Conservation (phyloP, 2,329 filamentous ascomycete species). For the Mollisiaceae sp. region DNA sequence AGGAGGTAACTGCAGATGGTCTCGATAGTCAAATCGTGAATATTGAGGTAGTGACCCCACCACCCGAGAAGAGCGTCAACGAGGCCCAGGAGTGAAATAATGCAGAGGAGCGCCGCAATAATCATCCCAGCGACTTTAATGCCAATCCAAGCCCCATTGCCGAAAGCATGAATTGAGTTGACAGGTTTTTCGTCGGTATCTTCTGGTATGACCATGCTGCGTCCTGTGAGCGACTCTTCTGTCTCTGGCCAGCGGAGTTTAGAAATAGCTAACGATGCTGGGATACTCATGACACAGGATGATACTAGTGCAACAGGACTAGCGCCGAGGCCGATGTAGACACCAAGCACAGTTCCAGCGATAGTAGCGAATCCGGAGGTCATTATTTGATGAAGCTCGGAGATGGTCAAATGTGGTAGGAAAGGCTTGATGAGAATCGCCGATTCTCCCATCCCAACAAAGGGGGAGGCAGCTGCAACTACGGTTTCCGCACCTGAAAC, state of each 20-base stretch:
- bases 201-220: slow-evolving; percentile 74
- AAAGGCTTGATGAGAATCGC: slow-evolving; percentile 92
- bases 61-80: slow-evolving; percentile 79
- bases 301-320: slow-evolving; percentile 86
- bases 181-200: slow-evolving; percentile 76
- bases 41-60: slow-evolving; percentile 82
- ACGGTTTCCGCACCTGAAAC: slow-evolving; percentile 94
- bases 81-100: slow-evolving; percentile 77
- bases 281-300: slow-evolving; percentile 95
- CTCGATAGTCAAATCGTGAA: slow-evolving; percentile 73
- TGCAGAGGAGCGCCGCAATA: slow-evolving; percentile 77
- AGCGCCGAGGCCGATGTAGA: slow-evolving; percentile 83
- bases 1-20: slow-evolving; percentile 78
- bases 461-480: slow-evolving; percentile 89
- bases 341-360: slow-evolving; percentile 83
- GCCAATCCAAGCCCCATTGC: slow-evolving; percentile 83
- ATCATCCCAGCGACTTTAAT: slow-evolving; percentile 89
- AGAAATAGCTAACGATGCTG: slow-evolving; percentile 84
- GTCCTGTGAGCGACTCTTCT: slow-evolving; percentile 83
- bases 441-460: slow-evolving; percentile 93
- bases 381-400: slow-evolving; percentile 93
- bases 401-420: slow-evolving; percentile 81
- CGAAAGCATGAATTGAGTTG: slow-evolving; percentile 84
- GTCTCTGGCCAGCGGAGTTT: slow-evolving; percentile 90
- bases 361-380: slow-evolving; percentile 92